Conservation (phyloP, 2,329 filamentous ascomycete genomes). For the Pyrenophora graminea region DNA sequence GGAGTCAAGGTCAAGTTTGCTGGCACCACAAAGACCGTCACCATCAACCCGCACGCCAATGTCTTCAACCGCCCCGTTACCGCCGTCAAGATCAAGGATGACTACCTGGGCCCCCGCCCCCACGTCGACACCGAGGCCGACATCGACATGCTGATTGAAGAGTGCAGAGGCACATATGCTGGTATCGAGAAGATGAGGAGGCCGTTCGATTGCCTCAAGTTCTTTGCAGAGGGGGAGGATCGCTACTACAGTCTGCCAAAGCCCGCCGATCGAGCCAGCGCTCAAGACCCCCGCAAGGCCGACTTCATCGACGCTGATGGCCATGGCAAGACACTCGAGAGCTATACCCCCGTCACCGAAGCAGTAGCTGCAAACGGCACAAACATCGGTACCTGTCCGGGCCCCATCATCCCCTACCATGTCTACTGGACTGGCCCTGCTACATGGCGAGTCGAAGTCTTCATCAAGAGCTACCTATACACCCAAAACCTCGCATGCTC, state of each 20-base stretch:
- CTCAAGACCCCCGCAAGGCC: slow-evolving; percentile 49
- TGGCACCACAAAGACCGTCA: slow-evolving; percentile 48
- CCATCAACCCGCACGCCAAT: slow-evolving; percentile 58
- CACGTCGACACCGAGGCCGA: slow-evolving; percentile 60
- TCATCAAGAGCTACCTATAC: slow-evolving; percentile 62
- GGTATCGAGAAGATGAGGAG: slow-evolving; percentile 61
- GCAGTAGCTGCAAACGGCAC: slow-evolving; percentile 46
- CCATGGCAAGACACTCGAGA: slow-evolving; percentile 45
- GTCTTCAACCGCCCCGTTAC: slow-evolving; percentile 59
- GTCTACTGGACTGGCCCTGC: slow-evolving; percentile 62
- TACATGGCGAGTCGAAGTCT: slow-evolving; percentile 61
- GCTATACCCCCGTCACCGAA: slow-evolving; percentile 45
- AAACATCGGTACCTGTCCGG: slow-evolving; percentile 56
- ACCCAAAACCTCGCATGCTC: slow-evolving; percentile 62
- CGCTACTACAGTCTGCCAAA: slow-evolving; percentile 57
- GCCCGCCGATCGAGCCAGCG: slow-evolving; percentile 46
- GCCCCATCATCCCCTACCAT: slow-evolving; percentile 61
- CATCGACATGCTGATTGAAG: slow-evolving; percentile 56
- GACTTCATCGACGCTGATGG: slow-evolving; percentile 51
- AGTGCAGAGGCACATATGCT: slow-evolving; percentile 57
- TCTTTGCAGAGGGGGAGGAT: slow-evolving; percentile 54
- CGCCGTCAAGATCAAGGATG: slow-evolving; percentile 56
- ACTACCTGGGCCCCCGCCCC: slow-evolving; percentile 57
- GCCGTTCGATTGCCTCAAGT: slow-evolving; percentile 58
- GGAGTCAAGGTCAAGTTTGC: slow-evolving; percentile 51